A percentile compares a stretch with the other conserved stretches of the same genome.
These are phyloP conservation scores for Saccharomycopsis sp. DNA, from an alignment of 805 yeast species.

Conservation along the genomic window DNA sequence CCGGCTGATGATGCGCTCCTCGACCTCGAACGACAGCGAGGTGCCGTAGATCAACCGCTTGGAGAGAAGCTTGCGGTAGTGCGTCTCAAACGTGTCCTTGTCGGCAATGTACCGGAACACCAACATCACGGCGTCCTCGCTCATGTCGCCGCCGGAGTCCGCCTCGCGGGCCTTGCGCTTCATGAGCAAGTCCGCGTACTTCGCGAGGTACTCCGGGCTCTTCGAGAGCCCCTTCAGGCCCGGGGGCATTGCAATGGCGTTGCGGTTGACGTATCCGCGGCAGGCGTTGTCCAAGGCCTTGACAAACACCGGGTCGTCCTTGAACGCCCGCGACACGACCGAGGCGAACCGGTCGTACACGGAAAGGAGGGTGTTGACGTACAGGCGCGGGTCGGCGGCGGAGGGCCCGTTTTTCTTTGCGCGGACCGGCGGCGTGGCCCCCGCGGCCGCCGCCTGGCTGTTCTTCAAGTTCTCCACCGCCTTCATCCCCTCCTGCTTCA, in stretches of 20 bases:
- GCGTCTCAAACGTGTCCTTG: conserved; percentile 90
- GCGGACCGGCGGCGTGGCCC: too few species aligned
- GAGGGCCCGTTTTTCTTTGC: neutral
- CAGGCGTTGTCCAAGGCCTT: conserved; percentile 89
- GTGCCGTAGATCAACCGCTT: conserved; percentile 83
- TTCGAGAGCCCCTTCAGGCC: conserved; percentile 46
- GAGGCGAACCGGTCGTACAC: conserved; percentile 62
- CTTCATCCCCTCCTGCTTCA: conserved; percentile 54
- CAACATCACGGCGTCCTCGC: conserved; percentile 77
- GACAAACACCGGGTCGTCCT: conserved; percentile 67
- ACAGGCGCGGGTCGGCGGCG: conserved; percentile 62
- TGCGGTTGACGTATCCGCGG: conserved; percentile 72
- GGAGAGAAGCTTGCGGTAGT: conserved; percentile 84
- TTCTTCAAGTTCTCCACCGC: conserved; percentile 53
- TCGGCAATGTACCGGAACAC: conserved; percentile 85
- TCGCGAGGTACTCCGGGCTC: conserved; percentile 89
- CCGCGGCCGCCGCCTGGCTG: conserved; percentile 22
- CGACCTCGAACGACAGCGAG: conserved; percentile 73
- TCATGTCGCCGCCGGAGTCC: conserved; percentile 64
- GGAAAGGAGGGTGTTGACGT: conserved; percentile 67
- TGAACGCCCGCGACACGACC: conserved; percentile 62
- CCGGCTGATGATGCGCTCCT: conserved; percentile 76
- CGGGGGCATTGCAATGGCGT: conserved; percentile 67
- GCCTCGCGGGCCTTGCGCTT: conserved; percentile 66
- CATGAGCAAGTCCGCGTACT: conserved; percentile 77